A percentile compares a stretch with the other conserved stretches of the same genome.
Conservation (phyloP, 139 green algal genomes). For the Deuterostichococcus epilithicus region DNA sequence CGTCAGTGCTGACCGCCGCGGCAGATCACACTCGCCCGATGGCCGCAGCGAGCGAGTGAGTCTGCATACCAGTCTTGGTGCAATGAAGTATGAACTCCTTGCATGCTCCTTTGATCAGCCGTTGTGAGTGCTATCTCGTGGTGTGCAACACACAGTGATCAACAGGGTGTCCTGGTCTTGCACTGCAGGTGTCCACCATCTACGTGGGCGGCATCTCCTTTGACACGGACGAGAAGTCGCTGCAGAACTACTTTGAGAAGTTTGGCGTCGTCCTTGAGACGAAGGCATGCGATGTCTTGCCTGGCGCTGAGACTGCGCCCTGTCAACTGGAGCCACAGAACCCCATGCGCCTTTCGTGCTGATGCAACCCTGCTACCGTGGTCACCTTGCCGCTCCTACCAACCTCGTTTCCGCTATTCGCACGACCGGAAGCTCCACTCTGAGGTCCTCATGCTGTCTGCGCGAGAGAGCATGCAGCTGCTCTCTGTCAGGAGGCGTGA, state of each 20-base stretch:
- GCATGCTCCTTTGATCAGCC: too few relatives aligned
- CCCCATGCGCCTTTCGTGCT: background rate
- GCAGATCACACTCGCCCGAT: background rate
- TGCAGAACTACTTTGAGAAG: slow-evolving; percentile 18
- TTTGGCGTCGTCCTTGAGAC: slow-evolving; percentile 11
- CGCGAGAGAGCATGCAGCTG: background rate
- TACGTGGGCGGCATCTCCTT: slow-evolving; percentile 17
- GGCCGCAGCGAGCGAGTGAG: background rate
- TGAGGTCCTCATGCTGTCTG: background rate
- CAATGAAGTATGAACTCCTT: too few relatives aligned
- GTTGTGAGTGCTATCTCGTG: too few relatives aligned
- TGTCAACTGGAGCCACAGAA: background rate
- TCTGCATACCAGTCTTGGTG: background rate
- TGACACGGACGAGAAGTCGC: slow-evolving; percentile 13
- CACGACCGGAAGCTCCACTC: too few relatives aligned
- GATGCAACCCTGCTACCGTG: too few relatives aligned
- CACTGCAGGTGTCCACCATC: slow-evolving; percentile 7
- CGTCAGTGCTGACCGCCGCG: background rate
- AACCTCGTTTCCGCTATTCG: background rate
- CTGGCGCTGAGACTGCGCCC: background rate
- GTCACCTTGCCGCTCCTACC: background rate
- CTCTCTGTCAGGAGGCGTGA: background rate
- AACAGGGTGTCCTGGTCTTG: background rate
- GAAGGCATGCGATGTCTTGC: slow-evolving; percentile 16
- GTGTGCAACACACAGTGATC: too few relatives aligned